Evolutionary conservation across 768 basidiomycete genomes (phyloP).

Genomic region (Boletus pseudopeckii): DNA sequence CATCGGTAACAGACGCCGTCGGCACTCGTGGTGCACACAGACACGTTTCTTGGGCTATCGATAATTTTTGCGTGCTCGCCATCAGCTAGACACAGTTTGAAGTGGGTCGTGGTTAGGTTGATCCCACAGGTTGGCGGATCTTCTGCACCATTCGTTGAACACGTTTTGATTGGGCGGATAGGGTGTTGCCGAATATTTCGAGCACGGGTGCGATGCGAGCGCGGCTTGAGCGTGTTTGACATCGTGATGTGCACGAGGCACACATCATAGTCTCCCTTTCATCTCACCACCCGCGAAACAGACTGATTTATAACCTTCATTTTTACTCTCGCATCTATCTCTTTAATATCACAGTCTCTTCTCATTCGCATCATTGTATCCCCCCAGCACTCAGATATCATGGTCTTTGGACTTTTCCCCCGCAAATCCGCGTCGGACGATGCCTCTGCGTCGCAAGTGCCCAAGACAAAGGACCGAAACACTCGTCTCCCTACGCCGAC

Average conservation of each 20-base stretch:
- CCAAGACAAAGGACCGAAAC: slow-evolving; percentile 1
- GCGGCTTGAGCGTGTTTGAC: slow-evolving; percentile 15
- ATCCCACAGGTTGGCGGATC: background rate
- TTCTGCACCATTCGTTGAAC: background rate
- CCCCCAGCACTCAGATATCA: slow-evolving; percentile 8
- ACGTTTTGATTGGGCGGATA: slow-evolving; percentile 4
- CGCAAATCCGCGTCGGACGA: slow-evolving; percentile 29
- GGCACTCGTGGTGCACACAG: background rate
- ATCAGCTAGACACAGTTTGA: background rate
- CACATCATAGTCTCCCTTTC: background rate
- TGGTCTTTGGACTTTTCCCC: slow-evolving; percentile 43
- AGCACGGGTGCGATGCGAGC: slow-evolving; percentile 2
- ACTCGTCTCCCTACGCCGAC: slow-evolving; percentile 52
- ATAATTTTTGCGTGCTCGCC: background rate
- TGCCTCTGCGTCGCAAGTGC: slow-evolving; percentile 4
- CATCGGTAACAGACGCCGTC: background rate
- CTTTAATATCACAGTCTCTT: slow-evolving; percentile 11
- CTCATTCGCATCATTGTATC: background rate
- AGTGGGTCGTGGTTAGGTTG: background rate
- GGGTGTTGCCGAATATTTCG: slow-evolving; percentile 1
- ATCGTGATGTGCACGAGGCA: slow-evolving; percentile 21
- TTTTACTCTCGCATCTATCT: background rate
- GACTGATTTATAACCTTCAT: slow-evolving; percentile 7
- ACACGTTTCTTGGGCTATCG: background rate
- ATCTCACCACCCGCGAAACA: slow-evolving; percentile 10